Conservation (phyloP, 2,329 filamentous ascomycete genomes). For the Huntiella abstrusa region DNA sequence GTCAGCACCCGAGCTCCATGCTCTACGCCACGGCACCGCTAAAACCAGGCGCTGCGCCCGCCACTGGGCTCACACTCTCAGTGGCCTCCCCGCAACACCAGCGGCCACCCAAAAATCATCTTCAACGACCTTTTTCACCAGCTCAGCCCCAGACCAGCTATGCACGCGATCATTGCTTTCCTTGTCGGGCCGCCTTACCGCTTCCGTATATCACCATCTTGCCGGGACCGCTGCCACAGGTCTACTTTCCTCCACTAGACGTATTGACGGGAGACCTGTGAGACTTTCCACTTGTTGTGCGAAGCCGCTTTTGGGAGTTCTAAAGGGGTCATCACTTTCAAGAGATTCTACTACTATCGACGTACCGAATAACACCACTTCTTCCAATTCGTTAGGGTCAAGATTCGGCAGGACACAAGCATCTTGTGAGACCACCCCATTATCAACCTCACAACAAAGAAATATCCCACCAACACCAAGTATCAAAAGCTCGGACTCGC, state of each 20-base stretch:
- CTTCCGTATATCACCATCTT: slow-evolving; percentile 1
- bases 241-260: background rate
- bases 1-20: background rate
- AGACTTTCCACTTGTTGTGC: no score
- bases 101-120: background rate
- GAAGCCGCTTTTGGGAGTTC: no score
- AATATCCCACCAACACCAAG: background rate
- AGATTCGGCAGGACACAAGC: background rate
- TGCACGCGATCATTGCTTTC: no score
- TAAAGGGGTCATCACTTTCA: background rate
- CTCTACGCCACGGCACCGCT: background rate
- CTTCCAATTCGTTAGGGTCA: background rate
- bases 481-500: background rate
- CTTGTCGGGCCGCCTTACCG: background rate
- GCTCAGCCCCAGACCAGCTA: background rate
- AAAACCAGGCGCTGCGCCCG: background rate
- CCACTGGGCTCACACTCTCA: background rate
- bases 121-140: background rate
- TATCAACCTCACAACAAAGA: background rate
- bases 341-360: background rate
- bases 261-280: background rate
- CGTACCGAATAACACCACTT: background rate
- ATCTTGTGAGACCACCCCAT: no score
- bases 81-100: background rate
- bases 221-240: background rate